Evolutionary conservation across 1,139 yeast genomes (phyloP), one percentile per base, ranked within the genome.

Genomic region (Saccharomyces hybrid): DNA sequence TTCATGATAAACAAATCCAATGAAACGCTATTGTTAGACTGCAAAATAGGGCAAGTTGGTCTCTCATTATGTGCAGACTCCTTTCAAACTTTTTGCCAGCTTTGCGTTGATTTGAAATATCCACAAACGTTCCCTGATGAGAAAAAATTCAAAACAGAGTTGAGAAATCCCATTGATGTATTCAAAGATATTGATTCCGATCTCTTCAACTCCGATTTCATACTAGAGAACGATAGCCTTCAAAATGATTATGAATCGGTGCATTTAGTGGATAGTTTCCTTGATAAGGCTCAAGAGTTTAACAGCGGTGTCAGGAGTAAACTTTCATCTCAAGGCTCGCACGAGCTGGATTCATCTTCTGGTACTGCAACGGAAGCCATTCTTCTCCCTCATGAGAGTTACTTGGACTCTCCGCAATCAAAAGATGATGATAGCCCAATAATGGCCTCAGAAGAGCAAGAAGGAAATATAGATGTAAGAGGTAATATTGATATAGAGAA

Each of bases 31-130:
- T 38, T 38, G 25, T 38, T 38, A 6, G 44, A 38, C n/a, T 38
- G 44, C 1, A 76, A 76, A 50, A 65, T 81, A 13, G 87, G 82
- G 54, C 73, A 75, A 13, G 65, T 80, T 23, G 76, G 74, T 27
- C 52, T 86, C 0, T 84, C 84, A 44, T 63, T 89, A 1, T 90
- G 97, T 72, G 93, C 97, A 0, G 98, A 91, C 68, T 88, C 97
- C 0, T 78, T 84, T 0, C 86, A 88, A 63, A 81, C 91, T 5
- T 70, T 90, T 47, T 61, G 81, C 1, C 95, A 86, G 60, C 65
- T 88, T 23, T 58, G 86, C 13, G 84, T 81, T 59, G 96, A 89
- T 62, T 73, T 90, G 64, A 88, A 86, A 61, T 80, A 81, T 11
- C 91, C 91, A 0, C 71, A 87, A 3, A 73, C 76, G 13, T 80